Evolutionary conservation across 2,329 filamentous ascomycete genomes (phyloP), one percentile per base, ranked within the genome.

Genomic region (Penicillium sp.): DNA sequence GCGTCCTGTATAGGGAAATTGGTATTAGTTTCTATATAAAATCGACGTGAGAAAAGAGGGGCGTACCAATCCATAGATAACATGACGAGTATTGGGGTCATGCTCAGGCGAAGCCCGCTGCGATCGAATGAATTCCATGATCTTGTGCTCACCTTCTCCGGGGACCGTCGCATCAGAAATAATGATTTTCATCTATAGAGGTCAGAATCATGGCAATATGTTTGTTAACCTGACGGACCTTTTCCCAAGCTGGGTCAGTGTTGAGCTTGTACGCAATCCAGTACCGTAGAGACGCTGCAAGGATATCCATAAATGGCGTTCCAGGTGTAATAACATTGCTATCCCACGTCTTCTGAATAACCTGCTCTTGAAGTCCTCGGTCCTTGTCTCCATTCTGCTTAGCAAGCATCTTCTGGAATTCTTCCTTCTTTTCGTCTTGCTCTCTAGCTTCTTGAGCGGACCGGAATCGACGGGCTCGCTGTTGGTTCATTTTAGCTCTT

Each of bases 401-500:
- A 73, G 90, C 91, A 58, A 98, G 84, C 75, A 97, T 83, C 71
- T 94, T 93, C 63, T 93, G 83, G 53, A 97, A 89, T 75, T 97
- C 92, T 66, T 90, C 88, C 73, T 96, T 96, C 75, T 97, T 92
- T 61, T 90, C 88, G 73, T 96, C 93, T 75, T 97, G 97, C 76
- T 98, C 93, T 73, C 92, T 89, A 17, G 95, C 95, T 76, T 99
- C 95, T 76, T 94, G 92, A 2, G 93, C 95, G 23, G 94, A 91
- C 65, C 95, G 90, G 81, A 99, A 99, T 72, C 95, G 92, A 78
- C 95, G 88, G 47, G 95, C 96, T 65, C 95, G 92, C 81, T 99
- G 95, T 76, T 99, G 96, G 76, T 99, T 99, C 95, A 99, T 99
- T 81, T 99, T 99, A 62, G 96, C 96, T 77, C 95, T 91, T 51